Base-by-base conservation (phyloP, 106 monocot species). In the Dendrobium officinale region DNA sequence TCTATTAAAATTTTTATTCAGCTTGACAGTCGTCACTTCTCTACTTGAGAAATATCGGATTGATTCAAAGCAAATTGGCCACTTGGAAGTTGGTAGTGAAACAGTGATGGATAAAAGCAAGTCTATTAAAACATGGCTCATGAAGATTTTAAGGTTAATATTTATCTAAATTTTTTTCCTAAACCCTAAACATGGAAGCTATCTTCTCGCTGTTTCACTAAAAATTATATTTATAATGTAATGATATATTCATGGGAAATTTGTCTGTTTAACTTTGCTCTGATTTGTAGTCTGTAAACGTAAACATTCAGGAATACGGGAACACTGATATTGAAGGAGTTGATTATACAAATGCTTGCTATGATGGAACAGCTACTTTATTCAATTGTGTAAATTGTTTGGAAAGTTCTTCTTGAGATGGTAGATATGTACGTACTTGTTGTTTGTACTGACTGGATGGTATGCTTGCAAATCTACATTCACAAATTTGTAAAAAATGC, bases 101-200 rank as follows among this genome's bases (percentile, higher is more conserved):
- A 92, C 97, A 3, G 97, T 94, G 49, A 98, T 98, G 81, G 97
- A 98, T 82, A 98, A 98, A 83, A 98, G 94, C 89, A 98, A 94
- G 83, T 94, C 97, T 17, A 94, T 98, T 75, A 98, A 98, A 79
- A 98, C 94, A 73, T 98, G 92, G 87, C 49, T 94, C 51, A 98
- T 98, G 97, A 90, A 91, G 78, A 89, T 98, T 54, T 98, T 80
- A 92, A 98, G 94, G 97, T 98, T 79, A 41, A 82, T 86, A 10
- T 4, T 66, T 66, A 33, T 78, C n/a, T 42, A n/a, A 42, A 20
- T 9, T 44, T 74, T 43, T 74, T 1, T 6, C 2, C 7, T 44
- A 0, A 4, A 26, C 26, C 43, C 20, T 43, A n/a, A n/a, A 74
- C 29, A 43, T 74, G 4, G 4, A 74, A 74, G 19, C 5, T 42